A percentile compares a stretch with the other conserved stretches of the same genome.
phyloP scores from a whole-genome alignment of 352 stramenopile species.

The Elongisporangium prolatum region DNA sequence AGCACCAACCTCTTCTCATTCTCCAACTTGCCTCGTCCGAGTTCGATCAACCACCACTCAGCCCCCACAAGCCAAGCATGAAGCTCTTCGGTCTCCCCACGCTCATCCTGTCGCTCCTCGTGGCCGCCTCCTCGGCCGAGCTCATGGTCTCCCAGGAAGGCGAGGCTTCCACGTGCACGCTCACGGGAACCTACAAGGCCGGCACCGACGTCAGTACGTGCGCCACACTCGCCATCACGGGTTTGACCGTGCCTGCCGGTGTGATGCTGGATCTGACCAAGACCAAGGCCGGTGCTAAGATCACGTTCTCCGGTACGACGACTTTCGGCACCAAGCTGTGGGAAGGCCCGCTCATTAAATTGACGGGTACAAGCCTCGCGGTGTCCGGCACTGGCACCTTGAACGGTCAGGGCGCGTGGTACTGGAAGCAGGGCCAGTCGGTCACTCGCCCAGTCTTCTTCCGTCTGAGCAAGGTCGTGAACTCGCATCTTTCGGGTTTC shows the following conservation, averaged over 20 bases:
- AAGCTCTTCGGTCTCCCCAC: too few species aligned
- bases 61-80: too few species aligned
- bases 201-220: constrained; percentile 19
- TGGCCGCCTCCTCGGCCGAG: too few species aligned
- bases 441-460: constrained; percentile 31
- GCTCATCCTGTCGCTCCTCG: too few species aligned
- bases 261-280: constrained; percentile 31
- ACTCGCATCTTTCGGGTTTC: constrained; percentile 13
- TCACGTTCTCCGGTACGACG: constrained; percentile 29
- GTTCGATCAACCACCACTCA: too few species aligned
- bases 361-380: constrained; percentile 19
- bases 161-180: constrained; percentile 20
- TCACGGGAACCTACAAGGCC: constrained; percentile 26
- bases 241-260: constrained; percentile 21
- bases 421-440: constrained; percentile 28
- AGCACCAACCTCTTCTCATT: too few species aligned
- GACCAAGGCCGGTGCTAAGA: constrained; percentile 19
- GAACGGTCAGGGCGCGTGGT: constrained; percentile 30
- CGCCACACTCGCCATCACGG: constrained; percentile 17
- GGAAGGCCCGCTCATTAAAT: constrained; percentile 23
- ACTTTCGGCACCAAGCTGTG: constrained; percentile 32
- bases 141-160: constrained; percentile 11
- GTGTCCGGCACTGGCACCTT: constrained; percentile 23
- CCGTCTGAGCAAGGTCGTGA: constrained; percentile 6
- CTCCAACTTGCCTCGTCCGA: too few species aligned